phyloP scores from a whole-genome alignment of 306 rosid species.

The Phaseolus lunatus region DNA sequence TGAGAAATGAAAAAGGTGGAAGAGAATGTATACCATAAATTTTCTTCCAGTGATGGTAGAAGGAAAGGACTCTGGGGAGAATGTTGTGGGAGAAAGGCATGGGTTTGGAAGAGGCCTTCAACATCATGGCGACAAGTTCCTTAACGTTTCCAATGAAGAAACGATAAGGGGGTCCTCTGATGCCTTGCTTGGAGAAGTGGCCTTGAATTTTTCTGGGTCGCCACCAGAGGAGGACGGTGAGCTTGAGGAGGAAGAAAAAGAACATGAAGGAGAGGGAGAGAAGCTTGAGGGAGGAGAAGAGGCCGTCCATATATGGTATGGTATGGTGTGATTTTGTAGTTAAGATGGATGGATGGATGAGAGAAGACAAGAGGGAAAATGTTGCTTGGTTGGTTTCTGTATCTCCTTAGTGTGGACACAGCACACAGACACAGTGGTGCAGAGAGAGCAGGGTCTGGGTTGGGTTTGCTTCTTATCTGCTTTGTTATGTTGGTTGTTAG shows the following conservation, averaged over 20 bases:
- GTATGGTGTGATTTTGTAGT: no score
- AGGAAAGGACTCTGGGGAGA: constrained; percentile 93
- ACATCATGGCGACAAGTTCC: constrained; percentile 83
- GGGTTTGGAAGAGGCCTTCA: constrained; percentile 88
- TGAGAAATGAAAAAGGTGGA: background rate
- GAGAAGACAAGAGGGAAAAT: background rate
- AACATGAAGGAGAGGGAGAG: constrained; percentile 38
- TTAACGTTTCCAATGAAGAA: constrained; percentile 94
- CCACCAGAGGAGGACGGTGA: constrained; percentile 81
- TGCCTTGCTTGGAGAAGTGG: constrained; percentile 87
- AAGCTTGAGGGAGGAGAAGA: constrained; percentile 59
- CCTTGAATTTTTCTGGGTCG: constrained; percentile 74
- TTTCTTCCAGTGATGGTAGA: constrained; percentile 98
- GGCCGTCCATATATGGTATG: constrained; percentile 49
- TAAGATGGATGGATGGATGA: background rate
- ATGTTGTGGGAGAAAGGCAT: constrained; percentile 95
- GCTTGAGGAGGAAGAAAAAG: constrained; percentile 50
- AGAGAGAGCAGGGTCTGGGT: constrained; percentile 24
- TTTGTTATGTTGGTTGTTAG: constrained; percentile 60
- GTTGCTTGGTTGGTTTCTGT: background rate
- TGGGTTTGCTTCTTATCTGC: constrained; percentile 51
- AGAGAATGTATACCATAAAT: constrained; percentile 60
- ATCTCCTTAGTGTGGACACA: constrained; percentile 7
- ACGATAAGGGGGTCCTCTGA: constrained; percentile 93
- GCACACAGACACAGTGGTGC: background rate